These are phyloP conservation scores for Cordyceps militaris DNA, from an alignment of 2,329 filamentous ascomycete genomes.

Conservation along the genomic window DNA sequence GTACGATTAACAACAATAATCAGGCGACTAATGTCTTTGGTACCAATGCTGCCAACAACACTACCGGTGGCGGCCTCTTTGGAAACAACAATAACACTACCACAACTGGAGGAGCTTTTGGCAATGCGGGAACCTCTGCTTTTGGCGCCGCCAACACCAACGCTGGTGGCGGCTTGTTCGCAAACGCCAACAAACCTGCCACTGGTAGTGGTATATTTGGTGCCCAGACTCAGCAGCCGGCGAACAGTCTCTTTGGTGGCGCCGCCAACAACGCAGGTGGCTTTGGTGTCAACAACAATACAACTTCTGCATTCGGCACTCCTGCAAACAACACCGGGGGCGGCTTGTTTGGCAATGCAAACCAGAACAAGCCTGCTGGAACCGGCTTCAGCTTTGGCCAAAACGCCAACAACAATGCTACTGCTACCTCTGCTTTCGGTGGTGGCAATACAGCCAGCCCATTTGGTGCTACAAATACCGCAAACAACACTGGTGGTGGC, in stretches of 20 bases:
- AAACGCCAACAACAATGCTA: constrained; percentile 24
- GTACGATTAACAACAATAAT: constrained; percentile 30
- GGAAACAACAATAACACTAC: constrained; percentile 27
- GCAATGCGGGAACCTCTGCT: constrained; percentile 15
- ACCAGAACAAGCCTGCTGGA: constrained; percentile 30
- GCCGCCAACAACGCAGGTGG: constrained; percentile 21
- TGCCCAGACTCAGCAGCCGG: constrained; percentile 13
- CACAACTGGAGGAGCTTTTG: constrained; percentile 19
- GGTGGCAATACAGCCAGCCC: constrained; percentile 26
- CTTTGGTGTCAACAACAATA: constrained; percentile 19
- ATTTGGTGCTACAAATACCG: constrained; percentile 28
- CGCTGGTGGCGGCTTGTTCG: constrained; percentile 33
- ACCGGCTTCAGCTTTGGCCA: constrained; percentile 37
- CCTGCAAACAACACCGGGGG: constrained; percentile 22
- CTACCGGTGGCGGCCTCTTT: constrained; percentile 31
- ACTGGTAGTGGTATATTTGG: constrained; percentile 34
- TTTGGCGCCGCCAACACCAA: constrained; percentile 38
- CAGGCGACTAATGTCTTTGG: constrained; percentile 35
- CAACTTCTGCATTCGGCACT: constrained; percentile 22
- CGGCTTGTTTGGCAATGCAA: constrained; percentile 40
- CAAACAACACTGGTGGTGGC: constrained; percentile 16
- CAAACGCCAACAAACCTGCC: constrained; percentile 22
- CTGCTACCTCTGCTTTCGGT: constrained; percentile 17
- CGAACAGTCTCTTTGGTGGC: constrained; percentile 35
- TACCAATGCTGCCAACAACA: constrained; percentile 27